Evolutionary conservation across 345 rosid genomes (phyloP).

Genomic region (Citrus inodora): DNA sequence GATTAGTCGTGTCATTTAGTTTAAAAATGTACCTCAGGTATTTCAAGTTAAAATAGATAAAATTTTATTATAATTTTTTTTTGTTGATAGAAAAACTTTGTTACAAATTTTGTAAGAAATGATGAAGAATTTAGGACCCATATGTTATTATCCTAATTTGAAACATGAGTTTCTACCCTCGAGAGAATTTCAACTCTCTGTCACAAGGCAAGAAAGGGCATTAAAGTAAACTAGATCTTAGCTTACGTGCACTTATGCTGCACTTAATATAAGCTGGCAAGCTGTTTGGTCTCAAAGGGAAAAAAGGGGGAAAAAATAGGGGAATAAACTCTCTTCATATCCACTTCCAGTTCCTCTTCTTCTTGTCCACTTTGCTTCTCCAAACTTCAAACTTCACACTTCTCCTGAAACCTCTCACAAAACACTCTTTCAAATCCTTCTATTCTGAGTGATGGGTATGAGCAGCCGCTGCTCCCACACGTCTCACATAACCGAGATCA

Average conservation of each 20-base stretch:
- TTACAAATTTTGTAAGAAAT: no score
- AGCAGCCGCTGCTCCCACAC: slow-evolving; percentile 62
- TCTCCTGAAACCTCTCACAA: neutral
- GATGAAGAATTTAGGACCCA: no score
- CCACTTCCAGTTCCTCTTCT: neutral
- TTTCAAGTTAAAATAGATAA: no score
- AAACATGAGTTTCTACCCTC: no score
- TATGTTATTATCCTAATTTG: no score
- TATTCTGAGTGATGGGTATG: slow-evolving; percentile 67
- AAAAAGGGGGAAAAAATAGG: neutral
- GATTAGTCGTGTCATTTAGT: no score
- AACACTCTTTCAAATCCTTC: neutral
- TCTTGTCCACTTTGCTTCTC: neutral
- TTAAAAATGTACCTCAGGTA: no score
- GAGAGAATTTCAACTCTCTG: neutral
- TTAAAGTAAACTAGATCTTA: neutral
- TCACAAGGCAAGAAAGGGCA: slow-evolving; percentile 21
- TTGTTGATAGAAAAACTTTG: no score
- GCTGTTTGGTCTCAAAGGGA: neutral
- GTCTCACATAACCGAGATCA: slow-evolving; percentile 70
- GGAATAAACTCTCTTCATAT: neutral
- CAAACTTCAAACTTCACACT: neutral
- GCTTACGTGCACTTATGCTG: slow-evolving; percentile 11
- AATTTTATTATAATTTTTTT: no score
- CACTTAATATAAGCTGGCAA: slow-evolving; percentile 21